Percentiles rank a stretch among this genome's conserved stretches.
Conservation (phyloP, 805 yeast genomes). For the Yarrowia deformans region DNA sequence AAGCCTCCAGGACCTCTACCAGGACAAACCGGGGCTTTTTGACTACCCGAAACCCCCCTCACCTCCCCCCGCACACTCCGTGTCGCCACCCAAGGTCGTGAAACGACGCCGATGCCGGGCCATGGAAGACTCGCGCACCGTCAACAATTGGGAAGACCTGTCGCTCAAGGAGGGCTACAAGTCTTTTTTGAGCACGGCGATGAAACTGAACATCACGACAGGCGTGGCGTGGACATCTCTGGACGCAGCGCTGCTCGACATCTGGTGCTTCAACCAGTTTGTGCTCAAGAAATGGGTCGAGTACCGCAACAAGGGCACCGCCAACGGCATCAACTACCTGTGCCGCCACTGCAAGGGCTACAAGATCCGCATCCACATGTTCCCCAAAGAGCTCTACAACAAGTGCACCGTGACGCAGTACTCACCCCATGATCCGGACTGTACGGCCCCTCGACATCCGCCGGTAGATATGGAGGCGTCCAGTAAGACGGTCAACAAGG, state of each 20-base stretch:
- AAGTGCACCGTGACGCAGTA: slow-evolving; percentile 31
- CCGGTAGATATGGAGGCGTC: slow-evolving; percentile 32
- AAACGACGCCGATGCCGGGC: slow-evolving; percentile 19
- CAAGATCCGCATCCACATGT: slow-evolving; percentile 33
- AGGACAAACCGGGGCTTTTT: slow-evolving; percentile 23
- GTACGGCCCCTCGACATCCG: slow-evolving; percentile 17
- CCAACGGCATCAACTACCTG: slow-evolving; percentile 37
- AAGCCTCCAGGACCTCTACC: slow-evolving; percentile 19
- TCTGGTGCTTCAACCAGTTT: slow-evolving; percentile 39
- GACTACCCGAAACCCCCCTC: slow-evolving; percentile 28
- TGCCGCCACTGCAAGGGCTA: slow-evolving; percentile 37
- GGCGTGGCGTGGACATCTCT: slow-evolving; percentile 36
- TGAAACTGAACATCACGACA: slow-evolving; percentile 32
- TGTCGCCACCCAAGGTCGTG: slow-evolving; percentile 20
- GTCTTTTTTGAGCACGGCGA: slow-evolving; percentile 31
- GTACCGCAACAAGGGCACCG: slow-evolving; percentile 37
- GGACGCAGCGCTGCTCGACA: slow-evolving; percentile 29
- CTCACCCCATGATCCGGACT: slow-evolving; percentile 33
- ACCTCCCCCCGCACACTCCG: slow-evolving; percentile 6
- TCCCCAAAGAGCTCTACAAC: slow-evolving; percentile 32
- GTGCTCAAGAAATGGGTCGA: slow-evolving; percentile 36
- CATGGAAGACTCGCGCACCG: slow-evolving; percentile 17
- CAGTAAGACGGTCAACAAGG: slow-evolving; percentile 21
- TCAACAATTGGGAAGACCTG: slow-evolving; percentile 38
- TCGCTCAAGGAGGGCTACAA: slow-evolving; percentile 35